These are phyloP conservation scores for Primulina tabacum DNA, from an alignment of 257 asterid genomes.

Conservation along the genomic window DNA sequence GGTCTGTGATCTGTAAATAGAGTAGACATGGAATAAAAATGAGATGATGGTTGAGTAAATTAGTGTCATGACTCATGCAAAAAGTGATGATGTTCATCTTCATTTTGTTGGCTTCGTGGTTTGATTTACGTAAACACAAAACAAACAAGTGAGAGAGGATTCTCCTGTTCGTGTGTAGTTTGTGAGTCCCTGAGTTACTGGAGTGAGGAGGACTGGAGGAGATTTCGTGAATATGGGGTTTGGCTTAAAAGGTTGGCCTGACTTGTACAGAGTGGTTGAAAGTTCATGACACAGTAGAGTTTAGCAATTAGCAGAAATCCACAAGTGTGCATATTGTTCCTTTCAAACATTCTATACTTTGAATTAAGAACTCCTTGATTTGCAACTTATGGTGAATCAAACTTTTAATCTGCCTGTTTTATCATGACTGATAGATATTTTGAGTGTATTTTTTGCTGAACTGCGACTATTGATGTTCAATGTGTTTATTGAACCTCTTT, in stretches of 20 bases:
- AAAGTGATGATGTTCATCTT: neutral
- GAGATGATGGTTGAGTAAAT: neutral
- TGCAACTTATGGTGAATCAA: too few species aligned
- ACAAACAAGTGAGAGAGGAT: constrained; percentile 8
- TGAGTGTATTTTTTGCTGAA: too few species aligned
- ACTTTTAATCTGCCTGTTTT: too few species aligned
- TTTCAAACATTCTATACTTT: too few species aligned
- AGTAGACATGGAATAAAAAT: constrained; percentile 5
- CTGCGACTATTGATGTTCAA: too few species aligned
- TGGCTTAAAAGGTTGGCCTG: neutral
- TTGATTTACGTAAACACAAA: constrained; percentile 2
- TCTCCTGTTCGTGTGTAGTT: neutral
- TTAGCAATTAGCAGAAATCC: too few species aligned
- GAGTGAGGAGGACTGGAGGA: neutral
- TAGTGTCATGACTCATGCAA: too few species aligned
- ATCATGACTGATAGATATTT: too few species aligned
- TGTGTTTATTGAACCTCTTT: too few species aligned
- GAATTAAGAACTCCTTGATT: too few species aligned
- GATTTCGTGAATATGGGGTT: neutral
- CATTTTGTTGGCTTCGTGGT: constrained; percentile 20
- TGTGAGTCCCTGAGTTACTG: neutral
- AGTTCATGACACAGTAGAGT: too few species aligned
- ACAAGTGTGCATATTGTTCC: too few species aligned
- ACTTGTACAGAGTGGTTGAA: neutral
- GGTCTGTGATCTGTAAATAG: neutral